phyloP scores from a whole-genome alignment of 495 filamentous ascomycete species.

The Rostrohypoxylon terebratum region DNA sequence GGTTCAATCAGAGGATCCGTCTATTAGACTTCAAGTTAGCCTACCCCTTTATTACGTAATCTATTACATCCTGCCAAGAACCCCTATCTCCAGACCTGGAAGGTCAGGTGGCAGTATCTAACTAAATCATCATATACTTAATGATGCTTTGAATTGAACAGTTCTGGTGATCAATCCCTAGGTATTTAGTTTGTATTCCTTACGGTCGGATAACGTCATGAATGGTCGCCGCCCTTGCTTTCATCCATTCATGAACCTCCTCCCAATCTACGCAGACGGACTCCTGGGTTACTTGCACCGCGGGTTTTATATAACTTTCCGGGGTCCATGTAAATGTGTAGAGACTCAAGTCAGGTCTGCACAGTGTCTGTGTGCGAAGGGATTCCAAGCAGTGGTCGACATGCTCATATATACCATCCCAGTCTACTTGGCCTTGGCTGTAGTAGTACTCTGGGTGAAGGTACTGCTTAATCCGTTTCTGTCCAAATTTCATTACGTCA shows the following conservation, averaged over 20 bases:
- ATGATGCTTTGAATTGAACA: too few species aligned
- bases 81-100: too few species aligned
- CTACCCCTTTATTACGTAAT: too few species aligned
- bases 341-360: background rate
- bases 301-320: background rate
- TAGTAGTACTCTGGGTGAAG: slow-evolving; percentile 2
- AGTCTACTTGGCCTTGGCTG: background rate
- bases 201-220: background rate
- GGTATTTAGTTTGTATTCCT: background rate
- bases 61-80: too few species aligned
- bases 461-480: slow-evolving; percentile 2
- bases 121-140: too few species aligned
- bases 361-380: background rate
- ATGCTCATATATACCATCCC: background rate
- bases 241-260: background rate
- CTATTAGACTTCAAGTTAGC: too few species aligned
- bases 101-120: too few species aligned
- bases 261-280: background rate
- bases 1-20: too few species aligned
- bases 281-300: background rate
- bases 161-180: background rate
- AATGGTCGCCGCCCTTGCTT: background rate
- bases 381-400: background rate
- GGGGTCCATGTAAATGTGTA: background rate
- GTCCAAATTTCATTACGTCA: background rate